phyloP scores from a whole-genome alignment of 1,284 basidiomycete genomes.

The Apiotrichum porosum region DNA sequence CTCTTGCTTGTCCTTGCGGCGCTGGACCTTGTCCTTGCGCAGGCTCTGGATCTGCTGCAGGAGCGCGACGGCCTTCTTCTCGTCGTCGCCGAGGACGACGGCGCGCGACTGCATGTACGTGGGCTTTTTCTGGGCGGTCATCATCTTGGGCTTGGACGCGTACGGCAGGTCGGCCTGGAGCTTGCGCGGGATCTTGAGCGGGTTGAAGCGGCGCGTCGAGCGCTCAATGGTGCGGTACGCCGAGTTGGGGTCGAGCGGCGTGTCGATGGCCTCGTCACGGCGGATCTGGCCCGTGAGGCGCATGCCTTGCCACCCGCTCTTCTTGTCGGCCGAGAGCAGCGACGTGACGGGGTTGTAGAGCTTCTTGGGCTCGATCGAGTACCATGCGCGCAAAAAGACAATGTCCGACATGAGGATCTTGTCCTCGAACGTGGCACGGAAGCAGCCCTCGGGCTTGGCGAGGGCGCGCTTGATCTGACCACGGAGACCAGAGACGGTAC shows the following conservation, averaged over 20 bases:
- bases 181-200: constrained; percentile 80
- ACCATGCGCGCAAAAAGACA: constrained; percentile 94
- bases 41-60: constrained; percentile 92
- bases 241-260: constrained; percentile 77
- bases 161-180: constrained; percentile 86
- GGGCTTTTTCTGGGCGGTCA: constrained; percentile 64
- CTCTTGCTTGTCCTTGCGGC: constrained; percentile 76
- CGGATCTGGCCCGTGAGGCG: constrained; percentile 90
- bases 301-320: constrained; percentile 77
- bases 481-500: constrained; percentile 91
- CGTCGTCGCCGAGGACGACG: constrained; percentile 90
- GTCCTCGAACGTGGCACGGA: constrained; percentile 96
- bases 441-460: constrained; percentile 88
- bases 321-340: constrained; percentile 73
- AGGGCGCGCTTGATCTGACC: constrained; percentile 96
- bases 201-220: constrained; percentile 79
- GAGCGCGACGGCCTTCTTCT: constrained; percentile 85
- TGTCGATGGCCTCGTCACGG: constrained; percentile 73
- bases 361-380: constrained; percentile 86
- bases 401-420: constrained; percentile 98
- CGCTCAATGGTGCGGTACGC: constrained; percentile 78
- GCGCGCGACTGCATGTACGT: constrained; percentile 90
- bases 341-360: constrained; percentile 97
- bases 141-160: constrained; percentile 83
- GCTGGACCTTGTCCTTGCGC: constrained; percentile 75